Evolutionary conservation across 2,329 filamentous ascomycete genomes (phyloP), one percentile per base, ranked within the genome.

Genomic region (Cladorrhinum sp.): DNA sequence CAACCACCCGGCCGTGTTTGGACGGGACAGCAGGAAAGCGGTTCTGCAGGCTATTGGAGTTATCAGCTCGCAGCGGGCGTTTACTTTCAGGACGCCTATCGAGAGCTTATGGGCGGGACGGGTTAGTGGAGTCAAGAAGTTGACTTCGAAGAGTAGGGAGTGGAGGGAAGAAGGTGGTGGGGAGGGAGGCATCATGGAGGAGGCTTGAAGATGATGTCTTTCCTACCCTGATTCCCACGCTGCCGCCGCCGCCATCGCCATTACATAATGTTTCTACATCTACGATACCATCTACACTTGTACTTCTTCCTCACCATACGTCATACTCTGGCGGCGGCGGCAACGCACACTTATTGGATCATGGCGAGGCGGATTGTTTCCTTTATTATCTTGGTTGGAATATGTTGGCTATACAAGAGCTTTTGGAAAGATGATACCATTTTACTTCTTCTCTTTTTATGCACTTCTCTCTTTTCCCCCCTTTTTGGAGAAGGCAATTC

Each of bases 41-140:
- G 93, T 99, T 1, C 81, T 99, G 23, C 95, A 99, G 74, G 92
- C 93, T 16, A 98, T 99, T 66, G 93, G 95, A 6, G 93, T 98
- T 63, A 97, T 99, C 68, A 95, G 91, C 70, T 96, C 91, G 6
- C 95, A 99, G 76, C 85, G 95, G 51, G 93, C 90, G 10, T 96
- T 93, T 72, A 98, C 95, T 0, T 97, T 93, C 82, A 87, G 93
- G 55, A 95, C 93, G 1, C 87, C 92, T 0, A 89, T 93, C 5
- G 95, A 99, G 78, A 85, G 86, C 29, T 82, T 98, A 27, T 98
- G 93, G 92, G 92, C 95, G 1, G 84, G 84, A 45, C 85, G 95
- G 38, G 89, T 98, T 20, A 77, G 81, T 13, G 95, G 95, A 23
- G 86, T 98, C 64, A 92, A 89, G 75, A 83, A 85, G 62, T 77